phyloP scores from a whole-genome alignment of 1,139 yeast species.

The Trichomonascaceae sp. region DNA sequence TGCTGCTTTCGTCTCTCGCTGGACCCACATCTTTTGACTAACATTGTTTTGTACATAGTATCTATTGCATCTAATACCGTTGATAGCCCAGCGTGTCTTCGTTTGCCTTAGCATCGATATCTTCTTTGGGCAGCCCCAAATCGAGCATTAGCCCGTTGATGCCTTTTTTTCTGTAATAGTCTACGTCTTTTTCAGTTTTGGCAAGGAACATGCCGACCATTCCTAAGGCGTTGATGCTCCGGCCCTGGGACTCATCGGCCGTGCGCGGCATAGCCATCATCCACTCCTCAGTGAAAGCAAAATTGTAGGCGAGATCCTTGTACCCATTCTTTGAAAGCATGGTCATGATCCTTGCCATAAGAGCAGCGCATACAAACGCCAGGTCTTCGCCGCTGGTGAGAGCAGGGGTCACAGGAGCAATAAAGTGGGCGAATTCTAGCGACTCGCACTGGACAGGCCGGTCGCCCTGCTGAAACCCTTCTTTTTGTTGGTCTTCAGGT shows the following conservation, averaged over 20 bases:
- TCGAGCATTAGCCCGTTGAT: constrained; percentile 33
- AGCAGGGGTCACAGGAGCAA: constrained; percentile 39
- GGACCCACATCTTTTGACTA: constrained; percentile 11
- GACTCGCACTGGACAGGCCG: constrained; percentile 51
- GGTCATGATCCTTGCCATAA: constrained; percentile 60
- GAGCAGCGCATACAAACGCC: constrained; percentile 51
- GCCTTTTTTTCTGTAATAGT: constrained; percentile 16
- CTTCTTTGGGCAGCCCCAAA: constrained; percentile 48
- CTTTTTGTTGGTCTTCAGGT: constrained; percentile 15
- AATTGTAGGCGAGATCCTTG: constrained; percentile 46
- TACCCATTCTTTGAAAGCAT: constrained; percentile 31
- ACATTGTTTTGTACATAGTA: neutral
- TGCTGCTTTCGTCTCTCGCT: constrained; percentile 38
- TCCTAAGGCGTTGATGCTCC: constrained; percentile 74
- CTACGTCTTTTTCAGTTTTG: constrained; percentile 43
- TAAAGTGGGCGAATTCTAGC: constrained; percentile 73
- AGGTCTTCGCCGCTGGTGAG: constrained; percentile 28
- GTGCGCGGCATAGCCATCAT: constrained; percentile 79
- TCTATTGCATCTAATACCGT: constrained; percentile 8
- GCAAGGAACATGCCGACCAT: constrained; percentile 67
- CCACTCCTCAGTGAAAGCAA: constrained; percentile 70
- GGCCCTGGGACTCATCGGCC: constrained; percentile 22
- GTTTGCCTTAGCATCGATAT: constrained; percentile 16
- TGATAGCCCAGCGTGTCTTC: constrained; percentile 15
- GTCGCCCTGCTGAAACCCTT: constrained; percentile 27